Percentiles rank a stretch among this genome's conserved stretches.
phyloP scores from a whole-genome alignment of 257 asterid genomes.

The Lithospermum erythrorhizon region DNA sequence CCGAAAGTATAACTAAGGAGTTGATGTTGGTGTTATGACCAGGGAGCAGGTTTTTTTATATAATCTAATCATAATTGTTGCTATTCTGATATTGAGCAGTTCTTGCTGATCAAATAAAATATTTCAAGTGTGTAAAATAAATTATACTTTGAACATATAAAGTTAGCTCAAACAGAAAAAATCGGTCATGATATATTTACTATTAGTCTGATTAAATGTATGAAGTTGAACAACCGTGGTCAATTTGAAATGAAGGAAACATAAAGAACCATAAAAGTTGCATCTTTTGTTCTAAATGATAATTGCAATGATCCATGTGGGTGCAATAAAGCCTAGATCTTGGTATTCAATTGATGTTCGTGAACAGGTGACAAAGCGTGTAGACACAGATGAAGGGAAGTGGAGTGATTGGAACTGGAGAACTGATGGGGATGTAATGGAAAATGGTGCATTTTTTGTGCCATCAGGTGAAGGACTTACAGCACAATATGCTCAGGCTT shows the following conservation, averaged over 20 bases:
- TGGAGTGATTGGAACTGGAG: constrained; percentile 89
- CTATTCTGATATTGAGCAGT: no score
- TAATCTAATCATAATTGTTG: no score
- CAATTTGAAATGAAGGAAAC: neutral
- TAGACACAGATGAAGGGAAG: constrained; percentile 42
- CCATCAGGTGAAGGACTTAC: constrained; percentile 62
- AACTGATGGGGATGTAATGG: constrained; percentile 62
- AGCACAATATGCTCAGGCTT: constrained; percentile 30
- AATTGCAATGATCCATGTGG: neutral
- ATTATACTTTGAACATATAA: no score
- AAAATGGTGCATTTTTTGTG: constrained; percentile 75
- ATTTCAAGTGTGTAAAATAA: no score
- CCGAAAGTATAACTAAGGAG: no score
- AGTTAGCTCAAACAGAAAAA: no score
- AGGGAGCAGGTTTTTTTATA: no score
- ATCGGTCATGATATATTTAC: no score
- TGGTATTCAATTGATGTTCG: neutral
- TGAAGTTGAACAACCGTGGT: no score
- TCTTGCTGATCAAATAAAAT: no score
- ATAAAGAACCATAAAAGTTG: neutral
- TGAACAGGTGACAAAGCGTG: constrained; percentile 63
- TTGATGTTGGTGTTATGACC: no score
- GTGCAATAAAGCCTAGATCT: neutral
- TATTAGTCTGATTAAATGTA: no score
- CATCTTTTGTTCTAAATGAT: neutral